These are phyloP conservation scores for Thermomucor indicae-seudaticae DNA, from an alignment of 371 early-diverging fungal genomes.

Conservation along the genomic window DNA sequence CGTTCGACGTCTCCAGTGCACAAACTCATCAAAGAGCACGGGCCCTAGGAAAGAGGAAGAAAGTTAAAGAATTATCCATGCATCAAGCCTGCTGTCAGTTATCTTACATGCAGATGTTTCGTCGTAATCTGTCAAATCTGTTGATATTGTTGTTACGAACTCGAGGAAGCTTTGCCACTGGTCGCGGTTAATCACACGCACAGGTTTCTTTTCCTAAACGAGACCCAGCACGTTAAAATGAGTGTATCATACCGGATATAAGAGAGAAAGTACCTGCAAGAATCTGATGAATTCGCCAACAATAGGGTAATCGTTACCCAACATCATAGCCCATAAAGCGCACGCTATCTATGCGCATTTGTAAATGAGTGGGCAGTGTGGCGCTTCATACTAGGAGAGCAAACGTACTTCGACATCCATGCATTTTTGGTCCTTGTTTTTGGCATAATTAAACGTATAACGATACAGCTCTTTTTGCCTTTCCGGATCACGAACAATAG, in stretches of 20 bases:
- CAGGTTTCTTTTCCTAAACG: conserved; percentile 51
- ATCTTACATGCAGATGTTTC: conserved; percentile 67
- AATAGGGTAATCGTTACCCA: conserved; percentile 40
- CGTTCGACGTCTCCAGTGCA: conserved; percentile 48
- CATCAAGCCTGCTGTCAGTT: background rate
- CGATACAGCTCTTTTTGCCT: conserved; percentile 63
- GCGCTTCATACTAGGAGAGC: background rate
- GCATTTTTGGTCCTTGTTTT: conserved; percentile 64
- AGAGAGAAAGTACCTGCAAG: conserved; percentile 39
- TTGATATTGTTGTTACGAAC: conserved; percentile 49
- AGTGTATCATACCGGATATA: too few relatives aligned
- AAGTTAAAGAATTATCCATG: background rate
- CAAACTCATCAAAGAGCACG: conserved; percentile 65
- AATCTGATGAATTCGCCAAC: conserved; percentile 51
- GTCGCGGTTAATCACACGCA: conserved; percentile 68
- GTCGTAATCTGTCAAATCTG: conserved; percentile 59
- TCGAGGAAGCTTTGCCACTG: conserved; percentile 73
- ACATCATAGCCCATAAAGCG: conserved; percentile 52
- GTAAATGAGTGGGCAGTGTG: too few relatives aligned
- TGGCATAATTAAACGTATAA: conserved; percentile 66
- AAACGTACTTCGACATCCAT: conserved; percentile 58
- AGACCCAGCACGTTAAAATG: too few relatives aligned
- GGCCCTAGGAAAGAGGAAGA: conserved; percentile 43
- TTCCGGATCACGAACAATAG: conserved; percentile 35
- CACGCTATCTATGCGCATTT: conserved; percentile 61